Evolutionary conservation across 2,329 filamentous ascomycete genomes (phyloP), one percentile per base, ranked within the genome.

Genomic region (Ophiostoma tasmaniense): DNA sequence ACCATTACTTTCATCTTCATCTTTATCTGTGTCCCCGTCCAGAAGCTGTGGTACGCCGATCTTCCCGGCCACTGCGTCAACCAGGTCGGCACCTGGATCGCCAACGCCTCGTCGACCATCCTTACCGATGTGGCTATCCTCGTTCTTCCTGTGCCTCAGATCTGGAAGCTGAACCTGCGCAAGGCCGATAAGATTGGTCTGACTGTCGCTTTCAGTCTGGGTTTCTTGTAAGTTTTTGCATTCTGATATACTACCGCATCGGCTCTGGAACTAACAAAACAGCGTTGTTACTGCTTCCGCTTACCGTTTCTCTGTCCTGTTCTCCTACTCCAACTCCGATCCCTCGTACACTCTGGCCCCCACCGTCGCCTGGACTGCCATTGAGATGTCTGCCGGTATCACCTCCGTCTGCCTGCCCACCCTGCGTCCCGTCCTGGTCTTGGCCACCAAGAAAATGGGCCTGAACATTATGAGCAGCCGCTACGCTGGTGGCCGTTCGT

Each of bases 341-440:
- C 61, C 61, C 17, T 37, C 30, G 11, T 64, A 64, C 61, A 64
- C 61, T 20, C 61, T 64, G 20, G 61, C 61, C 2, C 61, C 61
- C 3, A 64, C 61, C 61, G 61, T 64, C 30, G 61, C 61, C 8
- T 64, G 61, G 61, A 64, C 61, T 22, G 61, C 61, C 61, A 64
- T 64, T 37, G 61, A 64, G 33, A 64, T 64, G 61, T 64, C 61
- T 13, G 61, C 61, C n/a, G 61, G 61, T 33, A 64, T 64, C 61
- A 64, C 61, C 20, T 64, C 61, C 10, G 61, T 37, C 8, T 64
- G 61, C 33, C 61, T 64, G 61, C 61, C 61, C 20, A 37, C 33
- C 7, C 30, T 64, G 61, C 61, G 61, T 22, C 61, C 61, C 30
- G 11, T 64, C 14, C 33, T 64, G 20, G 33, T 64, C 61, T 1